These are phyloP conservation scores for Dactylis glomerata DNA, from an alignment of 176 grass and related monocot genomes.

Conservation along the genomic window DNA sequence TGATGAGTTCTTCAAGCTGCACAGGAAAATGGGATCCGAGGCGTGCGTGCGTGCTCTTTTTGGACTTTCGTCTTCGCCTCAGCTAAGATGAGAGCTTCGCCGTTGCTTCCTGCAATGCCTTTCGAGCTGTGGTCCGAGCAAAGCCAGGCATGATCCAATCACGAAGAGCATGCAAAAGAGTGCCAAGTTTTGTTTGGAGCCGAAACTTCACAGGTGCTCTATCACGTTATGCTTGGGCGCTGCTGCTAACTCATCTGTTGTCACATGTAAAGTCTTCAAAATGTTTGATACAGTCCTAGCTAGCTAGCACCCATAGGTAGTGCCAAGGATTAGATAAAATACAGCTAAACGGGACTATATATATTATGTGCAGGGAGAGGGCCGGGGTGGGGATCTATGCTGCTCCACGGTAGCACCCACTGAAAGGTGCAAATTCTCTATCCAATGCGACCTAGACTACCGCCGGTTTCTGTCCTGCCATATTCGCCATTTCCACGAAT, in stretches of 20 bases:
- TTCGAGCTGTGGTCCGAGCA: background rate
- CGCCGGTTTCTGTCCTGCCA: background rate
- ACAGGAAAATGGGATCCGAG: conserved; percentile 30
- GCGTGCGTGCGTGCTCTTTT: background rate
- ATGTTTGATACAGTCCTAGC: background rate
- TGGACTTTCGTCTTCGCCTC: background rate
- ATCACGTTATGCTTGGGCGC: background rate
- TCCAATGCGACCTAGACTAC: background rate
- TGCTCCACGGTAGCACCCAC: background rate
- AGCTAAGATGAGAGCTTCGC: background rate
- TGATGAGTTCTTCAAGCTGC: background rate
- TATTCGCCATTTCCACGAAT: no score
- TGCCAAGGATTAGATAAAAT: background rate
- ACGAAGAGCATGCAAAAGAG: background rate
- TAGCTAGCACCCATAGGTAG: no score
- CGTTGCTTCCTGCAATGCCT: conserved; percentile 5
- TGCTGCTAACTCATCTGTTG: background rate
- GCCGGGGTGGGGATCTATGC: background rate
- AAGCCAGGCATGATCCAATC: background rate
- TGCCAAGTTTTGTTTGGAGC: background rate
- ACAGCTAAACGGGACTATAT: background rate
- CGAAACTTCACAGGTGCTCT: background rate
- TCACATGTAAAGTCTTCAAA: background rate
- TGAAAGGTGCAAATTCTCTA: background rate
- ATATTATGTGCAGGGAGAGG: background rate